These are phyloP conservation scores for Cladophialophora chaetospira DNA, from an alignment of 2,329 filamentous ascomycete genomes.

Conservation along the genomic window DNA sequence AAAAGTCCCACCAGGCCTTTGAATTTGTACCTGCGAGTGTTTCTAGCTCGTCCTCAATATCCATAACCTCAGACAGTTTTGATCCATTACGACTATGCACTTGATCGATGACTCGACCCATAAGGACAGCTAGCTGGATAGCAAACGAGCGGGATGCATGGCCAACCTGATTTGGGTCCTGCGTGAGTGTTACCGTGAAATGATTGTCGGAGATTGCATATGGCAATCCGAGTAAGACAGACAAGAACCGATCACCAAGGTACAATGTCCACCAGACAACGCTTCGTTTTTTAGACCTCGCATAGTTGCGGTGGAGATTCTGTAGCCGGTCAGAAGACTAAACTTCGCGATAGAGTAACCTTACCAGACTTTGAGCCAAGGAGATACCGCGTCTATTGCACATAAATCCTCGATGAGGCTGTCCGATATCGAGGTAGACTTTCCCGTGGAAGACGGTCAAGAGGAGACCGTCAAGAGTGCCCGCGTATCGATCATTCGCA, in stretches of 20 bases:
- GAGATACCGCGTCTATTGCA: constrained; percentile 14
- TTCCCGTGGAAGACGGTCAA: constrained; percentile 15
- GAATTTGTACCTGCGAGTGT: not conserved
- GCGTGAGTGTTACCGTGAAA: constrained; percentile 2
- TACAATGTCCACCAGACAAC: constrained; percentile 16
- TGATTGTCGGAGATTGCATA: constrained; percentile 15
- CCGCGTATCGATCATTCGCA: constrained; percentile 1
- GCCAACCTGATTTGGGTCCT: constrained; percentile 3
- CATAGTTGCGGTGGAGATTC: constrained; percentile 19
- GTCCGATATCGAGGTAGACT: constrained; percentile 14
- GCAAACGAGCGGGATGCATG: constrained; percentile 8
- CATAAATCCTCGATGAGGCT: constrained; percentile 15
- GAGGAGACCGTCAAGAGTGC: constrained; percentile 4
- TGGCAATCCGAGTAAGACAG: constrained; percentile 12
- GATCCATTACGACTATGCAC: constrained; percentile 3
- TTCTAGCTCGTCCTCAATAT: constrained; percentile 17
- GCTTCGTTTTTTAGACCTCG: not conserved
- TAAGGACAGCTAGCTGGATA: constrained; percentile 9
- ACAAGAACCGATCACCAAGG: constrained; percentile 16
- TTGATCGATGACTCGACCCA: constrained; percentile 16
- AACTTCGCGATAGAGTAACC: not conserved
- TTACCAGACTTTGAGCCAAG: constrained; percentile 13
- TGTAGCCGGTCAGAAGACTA: constrained; percentile 2
- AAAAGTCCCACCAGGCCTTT: constrained; percentile 7
- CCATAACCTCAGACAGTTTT: constrained; percentile 11